These are phyloP conservation scores for Fusarium pseudonygamai DNA, from an alignment of 2,329 filamentous ascomycete species.

Conservation along the genomic window DNA sequence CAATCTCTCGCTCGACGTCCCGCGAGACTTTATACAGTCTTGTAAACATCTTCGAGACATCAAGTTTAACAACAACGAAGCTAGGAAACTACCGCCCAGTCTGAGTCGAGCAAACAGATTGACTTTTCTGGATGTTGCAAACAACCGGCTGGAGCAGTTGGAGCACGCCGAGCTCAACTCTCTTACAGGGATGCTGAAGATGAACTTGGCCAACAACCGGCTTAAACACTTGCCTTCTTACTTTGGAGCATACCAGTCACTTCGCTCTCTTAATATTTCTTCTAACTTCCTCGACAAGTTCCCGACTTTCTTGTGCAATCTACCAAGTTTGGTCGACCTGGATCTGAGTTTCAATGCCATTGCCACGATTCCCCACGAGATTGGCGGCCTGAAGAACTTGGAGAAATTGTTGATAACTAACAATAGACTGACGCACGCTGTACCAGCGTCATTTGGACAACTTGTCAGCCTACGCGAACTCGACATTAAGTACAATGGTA, in stretches of 20 bases:
- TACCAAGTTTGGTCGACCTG: conserved; percentile 87
- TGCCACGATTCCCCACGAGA: conserved; percentile 75
- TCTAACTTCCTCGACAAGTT: conserved; percentile 92
- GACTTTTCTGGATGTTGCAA: conserved; percentile 92
- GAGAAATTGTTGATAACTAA: conserved; percentile 96
- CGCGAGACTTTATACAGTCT: conserved; percentile 94
- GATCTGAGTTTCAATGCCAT: conserved; percentile 98
- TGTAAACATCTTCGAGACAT: conserved; percentile 93
- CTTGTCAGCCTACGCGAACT: conserved; percentile 85
- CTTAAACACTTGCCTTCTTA: conserved; percentile 81
- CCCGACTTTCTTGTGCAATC: conserved; percentile 82
- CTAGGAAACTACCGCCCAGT: conserved; percentile 84
- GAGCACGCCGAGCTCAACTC: conserved; percentile 84
- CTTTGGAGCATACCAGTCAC: conserved; percentile 80
- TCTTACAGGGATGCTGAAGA: conserved; percentile 80
- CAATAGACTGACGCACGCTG: conserved; percentile 81
- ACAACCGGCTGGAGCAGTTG: conserved; percentile 88
- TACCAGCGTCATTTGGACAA: conserved; percentile 78
- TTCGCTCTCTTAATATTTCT: conserved; percentile 89
- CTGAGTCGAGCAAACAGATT: conserved; percentile 82
- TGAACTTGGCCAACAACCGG: conserved; percentile 94
- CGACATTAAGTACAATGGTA: conserved; percentile 92
- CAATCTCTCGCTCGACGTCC: conserved; percentile 91
- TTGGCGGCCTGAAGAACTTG: conserved; percentile 80
- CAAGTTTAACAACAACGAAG: conserved; percentile 95